Evolutionary conservation across 75 land plant genomes (phyloP).

Genomic region (Selaginella tamariscina): DNA sequence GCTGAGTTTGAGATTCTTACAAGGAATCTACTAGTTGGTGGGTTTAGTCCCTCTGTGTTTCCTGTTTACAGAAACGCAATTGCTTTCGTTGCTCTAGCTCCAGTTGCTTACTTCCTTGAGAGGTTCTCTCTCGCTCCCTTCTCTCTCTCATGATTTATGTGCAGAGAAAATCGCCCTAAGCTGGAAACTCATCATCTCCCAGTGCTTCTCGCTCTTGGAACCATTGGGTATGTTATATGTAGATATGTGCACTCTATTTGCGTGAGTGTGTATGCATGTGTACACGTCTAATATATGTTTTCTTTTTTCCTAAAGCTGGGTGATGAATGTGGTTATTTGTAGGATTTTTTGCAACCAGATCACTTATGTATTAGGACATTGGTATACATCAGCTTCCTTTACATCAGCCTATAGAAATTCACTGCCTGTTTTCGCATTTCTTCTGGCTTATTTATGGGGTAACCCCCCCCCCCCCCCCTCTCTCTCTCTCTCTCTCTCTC

Average conservation of each 20-base stretch:
- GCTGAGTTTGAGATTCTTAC: slow-evolving; percentile 71
- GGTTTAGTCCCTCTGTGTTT: slow-evolving; percentile 62
- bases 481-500: too few relatives aligned
- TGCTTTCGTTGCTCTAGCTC: slow-evolving; percentile 44
- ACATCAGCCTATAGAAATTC: slow-evolving; percentile 78
- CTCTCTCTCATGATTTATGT: neutral
- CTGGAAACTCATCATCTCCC: neutral
- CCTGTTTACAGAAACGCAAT: slow-evolving; percentile 70
- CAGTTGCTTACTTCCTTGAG: slow-evolving; percentile 56
- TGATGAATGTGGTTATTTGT: neutral
- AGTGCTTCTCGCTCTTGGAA: neutral
- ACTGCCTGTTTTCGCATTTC: slow-evolving; percentile 71
- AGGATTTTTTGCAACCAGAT: slow-evolving; percentile 42
- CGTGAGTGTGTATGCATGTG: too few relatives aligned
- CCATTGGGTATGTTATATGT: neutral
- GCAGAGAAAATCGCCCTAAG: neutral
- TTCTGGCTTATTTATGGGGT: slow-evolving; percentile 69
- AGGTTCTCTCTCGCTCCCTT: slow-evolving; percentile 24
- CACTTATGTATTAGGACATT: slow-evolving; percentile 51
- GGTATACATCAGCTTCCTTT: slow-evolving; percentile 72
- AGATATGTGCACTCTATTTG: too few relatives aligned
- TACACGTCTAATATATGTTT: too few relatives aligned
- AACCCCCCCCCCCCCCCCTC: neutral
- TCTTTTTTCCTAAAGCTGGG: too few relatives aligned
- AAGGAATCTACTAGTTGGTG: slow-evolving; percentile 54